A percentile compares a stretch with the other conserved stretches of the same genome.
Evolutionary conservation across 2,329 filamentous ascomycete species (phyloP).

Genomic region (Aspergillus aculeatus): DNA sequence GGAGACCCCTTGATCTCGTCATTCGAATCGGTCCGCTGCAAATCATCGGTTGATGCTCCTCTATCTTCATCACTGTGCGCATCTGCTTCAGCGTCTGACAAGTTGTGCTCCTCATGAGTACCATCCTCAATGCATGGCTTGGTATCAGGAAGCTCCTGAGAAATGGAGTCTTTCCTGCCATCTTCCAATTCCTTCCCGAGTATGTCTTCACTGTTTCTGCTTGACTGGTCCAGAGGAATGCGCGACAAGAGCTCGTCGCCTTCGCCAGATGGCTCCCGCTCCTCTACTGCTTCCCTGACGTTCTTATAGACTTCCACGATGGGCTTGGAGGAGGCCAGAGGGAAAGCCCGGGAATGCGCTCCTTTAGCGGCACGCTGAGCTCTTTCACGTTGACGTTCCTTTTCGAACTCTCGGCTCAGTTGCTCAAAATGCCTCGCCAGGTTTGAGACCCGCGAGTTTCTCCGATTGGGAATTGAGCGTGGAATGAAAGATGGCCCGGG

Average conservation of each 20-base stretch:
- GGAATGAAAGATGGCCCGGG: conserved; percentile 73
- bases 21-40: conserved; percentile 57
- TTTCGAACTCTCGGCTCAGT: conserved; percentile 92
- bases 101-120: conserved; percentile 51
- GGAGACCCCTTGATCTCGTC: conserved; percentile 54
- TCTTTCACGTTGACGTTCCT: conserved; percentile 83
- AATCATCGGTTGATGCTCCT: conserved; percentile 66
- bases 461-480: conserved; percentile 71
- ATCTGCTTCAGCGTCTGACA: conserved; percentile 68
- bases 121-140: conserved; percentile 45
- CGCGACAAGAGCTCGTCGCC: conserved; percentile 44
- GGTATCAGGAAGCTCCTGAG: conserved; percentile 30
- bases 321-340: conserved; percentile 87
- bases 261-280: conserved; percentile 67
- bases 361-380: conserved; percentile 75
- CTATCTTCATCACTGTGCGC: conserved; percentile 70
- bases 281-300: conserved; percentile 87
- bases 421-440: conserved; percentile 95
- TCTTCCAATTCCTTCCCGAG: conserved; percentile 22
- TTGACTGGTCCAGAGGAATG: conserved; percentile 33
- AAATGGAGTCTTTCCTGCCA: conserved; percentile 35
- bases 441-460: conserved; percentile 79
- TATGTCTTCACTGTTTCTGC: conserved; percentile 30
- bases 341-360: conserved; percentile 75
- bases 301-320: conserved; percentile 95